Evolutionary conservation across 2,329 filamentous ascomycete genomes (phyloP), one percentile per base, ranked within the genome.

Genomic region (Sphaerulina vaccinii): DNA sequence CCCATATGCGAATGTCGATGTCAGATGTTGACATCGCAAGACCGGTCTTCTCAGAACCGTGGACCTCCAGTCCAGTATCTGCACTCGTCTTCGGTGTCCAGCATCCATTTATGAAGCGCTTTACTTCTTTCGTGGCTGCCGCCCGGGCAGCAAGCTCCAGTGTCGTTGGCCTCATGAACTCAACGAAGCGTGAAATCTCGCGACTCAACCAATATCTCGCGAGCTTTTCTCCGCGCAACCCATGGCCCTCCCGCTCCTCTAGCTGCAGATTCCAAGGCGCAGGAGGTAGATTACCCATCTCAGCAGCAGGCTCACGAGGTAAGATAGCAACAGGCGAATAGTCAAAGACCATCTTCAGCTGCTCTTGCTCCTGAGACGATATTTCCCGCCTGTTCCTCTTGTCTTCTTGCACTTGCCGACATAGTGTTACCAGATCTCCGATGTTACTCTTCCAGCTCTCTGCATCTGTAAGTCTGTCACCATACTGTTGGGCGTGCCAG

Each of bases 1-100:
- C n/a, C 57, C 56, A 57, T 70, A 71, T 44, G 66, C 73, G 66
- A 71, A 77, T 54, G 61, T 84, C 78, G 10, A 85, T 69, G 63
- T 80, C 78, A 5, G 82, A 85, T 35, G 72, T 70, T 22, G 76
- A 72, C 47, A 76, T 62, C 0, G 76, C 75, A 29, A 83, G 66
- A 7, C 79, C 78, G 11, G 75, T 82, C 9, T 67, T 65, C 50
- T 77, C 71, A 7, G 81, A 83, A 15, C 82, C 82, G 52, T 80
- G 78, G 2, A 79, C 54, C 51, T 78, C 70, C 10, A 52, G 43
- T 16, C 23, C 33, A 16, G 29, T 46, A 11, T 35, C 45, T 15
- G 22, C 5, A 73, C 68, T 8, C 41, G 36, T 18, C 62, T 49
- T 33, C 2, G 63, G 55, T 10, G 65, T 63, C 3, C 68, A 22